Conservation (phyloP, 2,329 filamentous ascomycete species). For the Amphichorda felina region DNA sequence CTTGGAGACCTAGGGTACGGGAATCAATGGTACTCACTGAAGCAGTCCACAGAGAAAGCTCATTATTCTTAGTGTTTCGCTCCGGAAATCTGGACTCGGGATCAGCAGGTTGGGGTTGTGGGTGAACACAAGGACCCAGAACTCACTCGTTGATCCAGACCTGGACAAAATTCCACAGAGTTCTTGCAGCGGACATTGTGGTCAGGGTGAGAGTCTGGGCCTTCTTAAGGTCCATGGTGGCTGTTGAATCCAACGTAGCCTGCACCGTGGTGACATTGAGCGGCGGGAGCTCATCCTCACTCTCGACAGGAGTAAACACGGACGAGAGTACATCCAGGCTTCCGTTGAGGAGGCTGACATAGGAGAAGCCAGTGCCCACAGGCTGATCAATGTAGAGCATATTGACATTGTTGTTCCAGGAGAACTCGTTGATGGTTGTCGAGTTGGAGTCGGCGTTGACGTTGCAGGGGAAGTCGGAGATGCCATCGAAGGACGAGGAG, state of each 20-base stretch:
- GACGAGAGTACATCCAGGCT: conserved; percentile 36
- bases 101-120: background rate
- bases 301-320: conserved; percentile 6
- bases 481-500: conserved; percentile 44
- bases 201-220: conserved; percentile 22
- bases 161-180: conserved; percentile 51
- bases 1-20: too few relatives aligned
- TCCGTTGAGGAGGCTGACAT: conserved; percentile 37
- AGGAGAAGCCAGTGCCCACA: conserved; percentile 10
- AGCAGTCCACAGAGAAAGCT: conserved; percentile 52
- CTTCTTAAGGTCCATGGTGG: background rate
- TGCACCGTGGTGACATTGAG: conserved; percentile 8
- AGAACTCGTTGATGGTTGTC: conserved; percentile 37
- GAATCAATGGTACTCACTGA: conserved; percentile 27
- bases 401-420: conserved; percentile 6
- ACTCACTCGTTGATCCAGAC: conserved; percentile 33
- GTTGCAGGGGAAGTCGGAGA: conserved; percentile 42
- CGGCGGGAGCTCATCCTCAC: background rate
- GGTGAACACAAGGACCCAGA: background rate
- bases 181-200: conserved; percentile 36
- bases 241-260: conserved; percentile 4
- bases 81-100: conserved; percentile 32
- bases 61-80: conserved; percentile 34
- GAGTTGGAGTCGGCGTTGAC: conserved; percentile 34
- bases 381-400: conserved; percentile 12